A percentile compares a stretch with the other conserved stretches of the same genome.
Conservation (phyloP, 1,284 basidiomycete genomes). For the Phenoliferia sp. region DNA sequence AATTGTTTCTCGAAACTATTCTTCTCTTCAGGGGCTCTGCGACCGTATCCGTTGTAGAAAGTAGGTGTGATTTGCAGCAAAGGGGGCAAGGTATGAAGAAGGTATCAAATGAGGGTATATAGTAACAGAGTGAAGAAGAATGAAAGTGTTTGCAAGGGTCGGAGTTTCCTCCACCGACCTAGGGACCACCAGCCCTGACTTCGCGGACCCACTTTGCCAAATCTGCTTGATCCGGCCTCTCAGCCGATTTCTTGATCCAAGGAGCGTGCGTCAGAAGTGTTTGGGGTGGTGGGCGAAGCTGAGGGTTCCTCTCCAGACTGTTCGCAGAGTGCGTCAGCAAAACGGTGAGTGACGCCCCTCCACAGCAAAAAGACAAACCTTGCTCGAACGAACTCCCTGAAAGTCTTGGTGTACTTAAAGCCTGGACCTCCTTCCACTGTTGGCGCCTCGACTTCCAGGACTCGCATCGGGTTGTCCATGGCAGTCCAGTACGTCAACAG, state of each 20-base stretch:
- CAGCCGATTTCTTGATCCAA: slow-evolving; percentile 75
- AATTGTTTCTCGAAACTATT: too few relatives aligned
- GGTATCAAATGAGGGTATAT: not conserved
- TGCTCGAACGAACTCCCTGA: slow-evolving; percentile 87
- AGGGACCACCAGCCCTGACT: not conserved
- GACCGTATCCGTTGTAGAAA: too few relatives aligned
- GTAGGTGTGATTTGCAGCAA: not conserved
- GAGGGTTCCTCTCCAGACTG: slow-evolving; percentile 44
- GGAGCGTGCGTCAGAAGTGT: slow-evolving; percentile 74
- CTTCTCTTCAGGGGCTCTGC: too few relatives aligned
- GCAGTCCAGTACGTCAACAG: slow-evolving; percentile 86
- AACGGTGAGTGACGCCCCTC: not conserved
- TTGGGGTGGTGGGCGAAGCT: slow-evolving; percentile 72
- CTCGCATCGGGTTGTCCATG: slow-evolving; percentile 58
- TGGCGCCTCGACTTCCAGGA: slow-evolving; percentile 56
- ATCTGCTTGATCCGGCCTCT: slow-evolving; percentile 64
- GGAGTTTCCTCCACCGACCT: not conserved
- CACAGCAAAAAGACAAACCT: slow-evolving; percentile 56
- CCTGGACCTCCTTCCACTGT: slow-evolving; percentile 39
- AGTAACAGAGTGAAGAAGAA: too few relatives aligned
- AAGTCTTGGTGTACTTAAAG: slow-evolving; percentile 67
- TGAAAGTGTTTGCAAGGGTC: not conserved
- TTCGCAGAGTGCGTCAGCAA: not conserved
- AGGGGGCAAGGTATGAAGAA: not conserved
- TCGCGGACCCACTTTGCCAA: slow-evolving; percentile 76